Conservation (phyloP, 352 stramenopile species). For the Sclerospora graminicola region DNA sequence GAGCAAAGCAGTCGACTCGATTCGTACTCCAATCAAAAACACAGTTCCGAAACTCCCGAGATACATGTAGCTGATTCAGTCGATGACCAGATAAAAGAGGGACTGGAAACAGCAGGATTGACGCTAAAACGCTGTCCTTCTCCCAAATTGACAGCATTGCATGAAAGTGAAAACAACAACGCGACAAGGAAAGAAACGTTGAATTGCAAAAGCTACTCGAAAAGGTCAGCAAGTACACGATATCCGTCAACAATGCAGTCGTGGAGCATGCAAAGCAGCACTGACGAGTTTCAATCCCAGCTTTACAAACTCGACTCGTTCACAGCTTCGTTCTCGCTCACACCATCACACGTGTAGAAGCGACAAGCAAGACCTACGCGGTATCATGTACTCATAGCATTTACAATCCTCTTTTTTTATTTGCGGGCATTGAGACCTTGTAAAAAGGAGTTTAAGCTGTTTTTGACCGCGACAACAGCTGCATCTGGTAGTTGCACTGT, state of each 20-base stretch:
- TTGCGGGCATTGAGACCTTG: constrained; percentile 30
- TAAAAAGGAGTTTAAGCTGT: constrained; percentile 53
- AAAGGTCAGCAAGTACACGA: constrained; percentile 4
- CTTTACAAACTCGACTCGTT: constrained; percentile 18
- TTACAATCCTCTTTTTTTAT: constrained; percentile 8
- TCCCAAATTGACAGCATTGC: too few species aligned
- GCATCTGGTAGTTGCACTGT: constrained; percentile 18
- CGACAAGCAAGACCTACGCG: not conserved
- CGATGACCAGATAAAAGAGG: too few species aligned
- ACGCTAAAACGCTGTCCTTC: too few species aligned
- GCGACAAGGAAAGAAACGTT: not conserved
- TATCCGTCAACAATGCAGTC: constrained; percentile 40
- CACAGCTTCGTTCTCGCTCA: constrained; percentile 13
- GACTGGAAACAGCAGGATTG: too few species aligned
- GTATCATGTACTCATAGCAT: not conserved
- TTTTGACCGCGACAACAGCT: constrained; percentile 45
- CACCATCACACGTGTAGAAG: constrained; percentile 14
- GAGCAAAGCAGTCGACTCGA: too few species aligned
- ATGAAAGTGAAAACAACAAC: constrained; percentile 1
- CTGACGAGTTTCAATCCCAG: constrained; percentile 20
- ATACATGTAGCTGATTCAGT: too few species aligned
- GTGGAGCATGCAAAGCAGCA: constrained; percentile 22
- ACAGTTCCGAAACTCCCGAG: too few species aligned
- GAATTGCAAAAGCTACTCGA: not conserved
- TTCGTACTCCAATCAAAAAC: too few species aligned